phyloP scores from a whole-genome alignment of 352 stramenopile species.

The Phytophthora meadii region DNA sequence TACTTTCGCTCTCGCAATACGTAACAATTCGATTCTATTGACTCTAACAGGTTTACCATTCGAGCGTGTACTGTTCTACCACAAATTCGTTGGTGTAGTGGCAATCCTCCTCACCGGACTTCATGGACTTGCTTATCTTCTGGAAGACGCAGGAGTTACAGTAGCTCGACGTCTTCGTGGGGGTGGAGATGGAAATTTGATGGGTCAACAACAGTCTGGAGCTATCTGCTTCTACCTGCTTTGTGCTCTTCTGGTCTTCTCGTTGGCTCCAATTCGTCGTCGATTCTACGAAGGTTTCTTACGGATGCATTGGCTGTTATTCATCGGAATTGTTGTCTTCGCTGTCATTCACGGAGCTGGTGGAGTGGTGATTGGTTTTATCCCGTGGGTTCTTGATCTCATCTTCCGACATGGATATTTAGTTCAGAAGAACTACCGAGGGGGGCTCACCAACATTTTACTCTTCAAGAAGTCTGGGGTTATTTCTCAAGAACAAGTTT shows the following conservation, averaged over 20 bases:
- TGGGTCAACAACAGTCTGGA: slow-evolving; percentile 9
- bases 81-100: slow-evolving; percentile 48
- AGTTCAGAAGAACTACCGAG: slow-evolving; percentile 14
- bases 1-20: slow-evolving; percentile 44
- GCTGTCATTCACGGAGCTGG: slow-evolving; percentile 45
- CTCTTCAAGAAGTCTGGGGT: slow-evolving; percentile 27
- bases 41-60: slow-evolving; percentile 44
- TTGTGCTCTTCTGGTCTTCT: slow-evolving; percentile 29
- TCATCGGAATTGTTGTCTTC: slow-evolving; percentile 45
- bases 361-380: slow-evolving; percentile 35
- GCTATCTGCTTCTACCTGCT: slow-evolving; percentile 38
- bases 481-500: slow-evolving; percentile 23
- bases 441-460: neutral
- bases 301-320: slow-evolving; percentile 50
- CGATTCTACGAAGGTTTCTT: slow-evolving; percentile 60
- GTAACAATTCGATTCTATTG: slow-evolving; percentile 59
- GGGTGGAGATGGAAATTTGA: neutral
- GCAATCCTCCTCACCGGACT: slow-evolving; percentile 32
- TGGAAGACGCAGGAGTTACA: slow-evolving; percentile 14
- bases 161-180: slow-evolving; percentile 2
- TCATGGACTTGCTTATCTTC: slow-evolving; percentile 45
- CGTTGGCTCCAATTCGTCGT: slow-evolving; percentile 39
- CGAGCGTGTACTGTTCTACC: slow-evolving; percentile 53
- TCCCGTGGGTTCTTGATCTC: slow-evolving; percentile 39
- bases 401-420: slow-evolving; percentile 42